A percentile compares a stretch with the other conserved stretches of the same genome.
Evolutionary conservation across 2,329 filamentous ascomycete species (phyloP).

Genomic region (Akanthomyces uredinophilus): DNA sequence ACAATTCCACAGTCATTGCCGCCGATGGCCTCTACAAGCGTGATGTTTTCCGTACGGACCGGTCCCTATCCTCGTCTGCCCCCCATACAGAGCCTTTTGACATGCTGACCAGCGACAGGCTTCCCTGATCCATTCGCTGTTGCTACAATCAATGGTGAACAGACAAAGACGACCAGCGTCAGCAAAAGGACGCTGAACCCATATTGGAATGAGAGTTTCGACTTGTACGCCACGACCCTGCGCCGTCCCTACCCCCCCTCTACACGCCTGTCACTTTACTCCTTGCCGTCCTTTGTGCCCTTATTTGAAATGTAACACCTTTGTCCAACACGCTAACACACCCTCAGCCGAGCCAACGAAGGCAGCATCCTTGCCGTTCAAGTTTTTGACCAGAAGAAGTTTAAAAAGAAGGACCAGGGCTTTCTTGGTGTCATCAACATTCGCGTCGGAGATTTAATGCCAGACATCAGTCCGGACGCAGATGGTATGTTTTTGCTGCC

Average conservation of each 20-base stretch:
- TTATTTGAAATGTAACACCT: background rate
- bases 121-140: conserved; percentile 98
- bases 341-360: conserved; percentile 74
- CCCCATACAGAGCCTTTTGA: background rate
- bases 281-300: background rate
- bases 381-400: conserved; percentile 99
- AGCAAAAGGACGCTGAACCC: conserved; percentile 97
- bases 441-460: conserved; percentile 84
- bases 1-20: conserved; percentile 73
- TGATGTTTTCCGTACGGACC: conserved; percentile 90
- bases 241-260: conserved; percentile 2
- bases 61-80: conserved; percentile 22
- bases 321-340: conserved; percentile 7
- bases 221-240: conserved; percentile 64
- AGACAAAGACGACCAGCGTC: conserved; percentile 95
- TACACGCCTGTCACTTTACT: background rate
- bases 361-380: conserved; percentile 96
- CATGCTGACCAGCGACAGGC: conserved; percentile 50
- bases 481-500: conserved; percentile 62
- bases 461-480: conserved; percentile 76
- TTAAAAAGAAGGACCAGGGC: conserved; percentile 99
- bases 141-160: conserved; percentile 93
- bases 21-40: conserved; percentile 98
- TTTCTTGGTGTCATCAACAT: conserved; percentile 98
- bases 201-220: conserved; percentile 99